Evolutionary conservation across 148 eudicot species (phyloP), one percentile per base, ranked within the genome.

Genomic region (Suaeda aralocaspica): DNA sequence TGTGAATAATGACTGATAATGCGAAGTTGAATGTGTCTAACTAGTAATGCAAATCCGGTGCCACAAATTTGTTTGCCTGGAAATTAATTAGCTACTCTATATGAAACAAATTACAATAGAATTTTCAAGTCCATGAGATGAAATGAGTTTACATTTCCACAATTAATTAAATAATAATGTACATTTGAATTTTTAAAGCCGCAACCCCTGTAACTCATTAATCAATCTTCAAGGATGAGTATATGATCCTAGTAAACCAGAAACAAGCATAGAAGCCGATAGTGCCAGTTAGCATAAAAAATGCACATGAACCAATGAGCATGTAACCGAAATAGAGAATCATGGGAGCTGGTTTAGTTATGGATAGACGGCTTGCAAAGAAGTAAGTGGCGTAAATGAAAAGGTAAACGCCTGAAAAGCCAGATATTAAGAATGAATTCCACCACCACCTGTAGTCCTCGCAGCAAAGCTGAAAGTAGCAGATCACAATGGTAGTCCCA

Each of bases 401-500:
- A 2, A 83, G 74, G 72, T 80, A 83, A 6, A 77, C 72, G 26
- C 81, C 86, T 19, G 86, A 80, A 13, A 78, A 60, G 28, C 86
- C 83, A 1, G 86, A 74, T 58, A 81, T 76, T 45, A 83, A 64
- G n/a, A n/a, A 79, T 21, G 86, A 79, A 28, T 72, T 79, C 86
- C 86, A 83, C 86, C 86, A 83, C 83, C 86, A 83, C 49, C 72
- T 61, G 62, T 79, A 83, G 55, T 83, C 86, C 66, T 79, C 86
- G 63, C 83, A 72, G 59, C 86, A 83, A 58, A 82, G 75, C 56
- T 82, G 81, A 61, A 81, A 71, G 73, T 81, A 81, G 72, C 84
- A 81, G 29, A 82, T 69, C 24, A 83, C 77, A 6, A 83, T 65
- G 18, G 81, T 64, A 29, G 78, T 80, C 56, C 75, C 86, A 24